phyloP scores from a whole-genome alignment of 2,329 filamentous ascomycete genomes.

The Fusarium dimerum region DNA sequence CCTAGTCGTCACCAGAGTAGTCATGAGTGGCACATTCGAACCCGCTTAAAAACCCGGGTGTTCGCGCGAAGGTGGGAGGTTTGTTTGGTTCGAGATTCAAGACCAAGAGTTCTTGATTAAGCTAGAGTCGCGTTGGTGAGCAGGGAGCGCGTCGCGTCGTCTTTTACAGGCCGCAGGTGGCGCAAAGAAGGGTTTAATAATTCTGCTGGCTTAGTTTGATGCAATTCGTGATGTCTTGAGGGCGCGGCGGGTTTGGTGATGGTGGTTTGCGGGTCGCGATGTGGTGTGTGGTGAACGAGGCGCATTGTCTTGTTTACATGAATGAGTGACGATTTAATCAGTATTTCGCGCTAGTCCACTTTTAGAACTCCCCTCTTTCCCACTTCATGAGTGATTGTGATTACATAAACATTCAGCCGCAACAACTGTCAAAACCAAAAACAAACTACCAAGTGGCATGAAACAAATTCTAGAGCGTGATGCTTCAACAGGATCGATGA shows the following conservation, averaged over 20 bases:
- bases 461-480: too few relatives aligned
- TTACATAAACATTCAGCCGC: background rate
- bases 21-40: constrained; percentile 60
- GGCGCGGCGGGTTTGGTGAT: constrained; percentile 14
- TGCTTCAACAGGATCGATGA: too few relatives aligned
- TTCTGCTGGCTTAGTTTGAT: constrained; percentile 1
- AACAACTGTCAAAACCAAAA: too few relatives aligned
- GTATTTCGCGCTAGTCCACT: constrained; percentile 20
- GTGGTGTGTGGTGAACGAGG: constrained; percentile 26
- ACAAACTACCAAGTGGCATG: too few relatives aligned
- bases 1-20: constrained; percentile 66
- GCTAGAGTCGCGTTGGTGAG: constrained; percentile 5
- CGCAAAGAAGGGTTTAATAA: background rate
- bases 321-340: constrained; percentile 25
- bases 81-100: background rate
- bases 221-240: constrained; percentile 18
- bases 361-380: background rate
- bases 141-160: constrained; percentile 24
- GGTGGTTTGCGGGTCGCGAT: constrained; percentile 27
- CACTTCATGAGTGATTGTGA: background rate
- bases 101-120: background rate
- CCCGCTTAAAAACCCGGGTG: constrained; percentile 25
- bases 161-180: constrained; percentile 1
- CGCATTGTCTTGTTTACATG: constrained; percentile 34
- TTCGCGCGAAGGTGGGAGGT: constrained; percentile 10